phyloP scores from a whole-genome alignment of 208 protist genomes.

The Acanthamoeba sp. region DNA sequence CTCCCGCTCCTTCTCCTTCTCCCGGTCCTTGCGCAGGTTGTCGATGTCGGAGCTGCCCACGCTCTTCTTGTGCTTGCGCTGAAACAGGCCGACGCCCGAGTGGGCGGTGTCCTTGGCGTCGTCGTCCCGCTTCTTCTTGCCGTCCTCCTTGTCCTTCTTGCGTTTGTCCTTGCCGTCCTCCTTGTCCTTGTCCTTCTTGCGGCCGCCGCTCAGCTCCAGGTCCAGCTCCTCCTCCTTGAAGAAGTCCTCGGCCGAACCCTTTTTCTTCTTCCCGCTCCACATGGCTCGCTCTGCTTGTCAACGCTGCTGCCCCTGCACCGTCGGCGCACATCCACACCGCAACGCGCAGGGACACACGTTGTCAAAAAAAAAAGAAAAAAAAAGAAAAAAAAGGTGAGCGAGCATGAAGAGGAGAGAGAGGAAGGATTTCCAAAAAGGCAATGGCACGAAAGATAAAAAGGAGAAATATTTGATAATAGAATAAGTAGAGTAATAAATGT shows the following conservation, averaged over 20 bases:
- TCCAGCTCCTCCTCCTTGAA: slow-evolving; percentile 59
- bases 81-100: slow-evolving; percentile 20
- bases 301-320: too few species aligned
- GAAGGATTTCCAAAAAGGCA: too few species aligned
- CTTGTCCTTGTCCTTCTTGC: slow-evolving; percentile 14
- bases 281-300: neutral
- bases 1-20: slow-evolving; percentile 21
- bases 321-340: neutral
- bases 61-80: slow-evolving; percentile 44
- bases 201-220: neutral
- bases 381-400: neutral
- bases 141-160: slow-evolving; percentile 27
- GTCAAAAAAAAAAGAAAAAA: neutral
- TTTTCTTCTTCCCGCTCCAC: slow-evolving; percentile 57
- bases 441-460: too few species aligned
- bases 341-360: neutral
- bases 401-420: too few species aligned
- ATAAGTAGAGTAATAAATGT: too few species aligned
- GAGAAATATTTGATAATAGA: too few species aligned
- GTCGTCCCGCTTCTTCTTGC: neutral
- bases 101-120: neutral
- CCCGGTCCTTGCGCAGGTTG: neutral
- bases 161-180: slow-evolving; percentile 49
- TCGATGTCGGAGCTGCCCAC: slow-evolving; percentile 43
- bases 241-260: slow-evolving; percentile 33